Evolutionary conservation across 176 grass and related monocot genomes (phyloP), one percentile per base, ranked within the genome.

Genomic region (Aegilops bicornis): DNA sequence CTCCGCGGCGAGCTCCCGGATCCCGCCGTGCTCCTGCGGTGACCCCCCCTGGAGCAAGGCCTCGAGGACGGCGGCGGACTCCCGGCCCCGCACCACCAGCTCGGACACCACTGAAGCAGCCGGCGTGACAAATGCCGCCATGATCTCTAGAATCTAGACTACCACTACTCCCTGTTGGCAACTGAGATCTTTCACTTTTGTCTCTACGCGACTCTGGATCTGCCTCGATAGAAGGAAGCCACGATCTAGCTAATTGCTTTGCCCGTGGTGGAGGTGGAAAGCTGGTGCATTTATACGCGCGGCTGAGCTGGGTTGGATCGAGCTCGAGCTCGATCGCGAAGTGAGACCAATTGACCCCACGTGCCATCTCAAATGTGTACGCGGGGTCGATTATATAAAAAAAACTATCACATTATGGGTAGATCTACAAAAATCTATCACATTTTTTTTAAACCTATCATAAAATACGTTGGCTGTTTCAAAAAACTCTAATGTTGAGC

Each of bases 51-150:
- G 63, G 22, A 85, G 74, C 8, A 86, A 20, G n/a, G 63, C 63
- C 63, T 78, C 63, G 14, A 86, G 84, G 10, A n/a, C 45, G 74
- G 84, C 84, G 5, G 84, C 84, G 62, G 74, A 77, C 61, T 67
- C 22, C 62, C 84, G 74, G 7, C 74, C 84, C 62, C 54, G 73
- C 45, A 33, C 73, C 45, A 86, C 20, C 15, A 86, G 74, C 45
- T 42, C 63, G 31, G 84, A 86, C 74, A 31, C 74, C 84, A 69
- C 13, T 16, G 62, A 86, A 31, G 48, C 27, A 5, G 82, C 69
- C 1, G 69, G 68, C 2, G 24, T 54, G 62, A 50, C 62, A 32
- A 78, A 31, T 19, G 84, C 63, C 10, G 84, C 74, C 84, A 86
- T 86, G 19, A 5, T 11, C 32, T 73, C 69, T 4, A 23, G 9